phyloP scores from a whole-genome alignment of 1,284 basidiomycete genomes.

The Rhodotorula glutinis region DNA sequence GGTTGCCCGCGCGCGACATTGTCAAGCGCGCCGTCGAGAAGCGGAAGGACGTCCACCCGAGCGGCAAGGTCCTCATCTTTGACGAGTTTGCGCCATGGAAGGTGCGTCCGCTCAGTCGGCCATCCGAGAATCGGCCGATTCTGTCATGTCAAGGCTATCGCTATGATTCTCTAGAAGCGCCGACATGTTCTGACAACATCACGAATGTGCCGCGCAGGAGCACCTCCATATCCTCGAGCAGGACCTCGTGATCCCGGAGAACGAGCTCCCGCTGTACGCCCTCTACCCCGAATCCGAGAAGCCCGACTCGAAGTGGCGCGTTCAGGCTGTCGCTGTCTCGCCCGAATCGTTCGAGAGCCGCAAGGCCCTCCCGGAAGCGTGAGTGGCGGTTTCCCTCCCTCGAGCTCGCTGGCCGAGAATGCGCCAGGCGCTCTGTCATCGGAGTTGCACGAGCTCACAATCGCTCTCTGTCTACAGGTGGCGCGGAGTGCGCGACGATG shows the following conservation, averaged over 20 bases:
- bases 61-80: slow-evolving; percentile 76
- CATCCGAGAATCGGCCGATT: not conserved
- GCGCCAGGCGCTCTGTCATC: not conserved
- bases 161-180: too few species aligned
- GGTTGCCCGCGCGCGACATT: slow-evolving; percentile 87
- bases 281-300: slow-evolving; percentile 78
- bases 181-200: slow-evolving; percentile 26
- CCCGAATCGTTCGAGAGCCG: slow-evolving; percentile 84
- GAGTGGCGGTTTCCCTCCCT: slow-evolving; percentile 20
- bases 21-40: slow-evolving; percentile 65
- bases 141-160: not conserved
- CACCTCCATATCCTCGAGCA: slow-evolving; percentile 85
- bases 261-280: slow-evolving; percentile 70
- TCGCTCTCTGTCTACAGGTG: slow-evolving; percentile 53
- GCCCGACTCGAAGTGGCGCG: slow-evolving; percentile 72
- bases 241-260: slow-evolving; percentile 53
- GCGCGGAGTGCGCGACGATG: slow-evolving; percentile 85
- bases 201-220: slow-evolving; percentile 59
- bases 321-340: slow-evolving; percentile 84
- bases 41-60: slow-evolving; percentile 63
- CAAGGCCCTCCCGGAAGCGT: slow-evolving; percentile 80
- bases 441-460: too few species aligned
- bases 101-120: slow-evolving; percentile 51
- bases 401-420: too few species aligned
- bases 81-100: slow-evolving; percentile 83